phyloP scores from a whole-genome alignment of 2,329 filamentous ascomycete genomes.

The Penicillium sp. region DNA sequence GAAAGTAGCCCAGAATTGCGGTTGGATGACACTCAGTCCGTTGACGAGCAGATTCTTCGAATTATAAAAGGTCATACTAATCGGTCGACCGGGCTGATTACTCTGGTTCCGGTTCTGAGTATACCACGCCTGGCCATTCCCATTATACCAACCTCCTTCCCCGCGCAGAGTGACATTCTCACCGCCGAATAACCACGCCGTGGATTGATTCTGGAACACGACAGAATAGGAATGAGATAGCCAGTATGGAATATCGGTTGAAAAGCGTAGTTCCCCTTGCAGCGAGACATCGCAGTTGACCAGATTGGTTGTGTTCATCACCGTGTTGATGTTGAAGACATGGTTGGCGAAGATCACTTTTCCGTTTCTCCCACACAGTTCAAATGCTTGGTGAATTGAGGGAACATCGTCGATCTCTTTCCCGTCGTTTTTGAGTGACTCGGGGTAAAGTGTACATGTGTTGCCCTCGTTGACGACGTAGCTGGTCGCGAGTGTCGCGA shows the following conservation, averaged over 20 bases:
- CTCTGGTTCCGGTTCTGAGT: constrained; percentile 42
- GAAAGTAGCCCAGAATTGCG: constrained; percentile 49
- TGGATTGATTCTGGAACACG: constrained; percentile 53
- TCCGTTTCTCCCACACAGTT: constrained; percentile 26
- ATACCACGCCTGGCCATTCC: constrained; percentile 58
- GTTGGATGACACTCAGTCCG: constrained; percentile 46
- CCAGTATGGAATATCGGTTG: constrained; percentile 49
- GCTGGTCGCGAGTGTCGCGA: constrained; percentile 6
- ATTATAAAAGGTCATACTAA: constrained; percentile 48
- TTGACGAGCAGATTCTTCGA: constrained; percentile 47
- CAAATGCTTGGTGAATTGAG: constrained; percentile 25
- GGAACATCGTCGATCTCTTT: constrained; percentile 19
- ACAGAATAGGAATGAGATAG: constrained; percentile 47
- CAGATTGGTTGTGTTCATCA: constrained; percentile 18
- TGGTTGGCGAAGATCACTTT: constrained; percentile 24
- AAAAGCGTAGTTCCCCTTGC: constrained; percentile 34
- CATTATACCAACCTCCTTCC: constrained; percentile 51
- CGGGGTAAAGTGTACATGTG: constrained; percentile 20
- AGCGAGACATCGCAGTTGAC: constrained; percentile 26
- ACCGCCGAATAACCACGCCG: constrained; percentile 53
- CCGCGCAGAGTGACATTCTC: constrained; percentile 47
- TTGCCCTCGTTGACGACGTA: constrained; percentile 17
- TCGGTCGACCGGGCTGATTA: constrained; percentile 48
- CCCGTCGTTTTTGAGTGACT: constrained; percentile 18
- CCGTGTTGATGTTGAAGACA: constrained; percentile 16